Evolutionary conservation across 345 rosid genomes (phyloP).

Genomic region (Dovyalis caffra): DNA sequence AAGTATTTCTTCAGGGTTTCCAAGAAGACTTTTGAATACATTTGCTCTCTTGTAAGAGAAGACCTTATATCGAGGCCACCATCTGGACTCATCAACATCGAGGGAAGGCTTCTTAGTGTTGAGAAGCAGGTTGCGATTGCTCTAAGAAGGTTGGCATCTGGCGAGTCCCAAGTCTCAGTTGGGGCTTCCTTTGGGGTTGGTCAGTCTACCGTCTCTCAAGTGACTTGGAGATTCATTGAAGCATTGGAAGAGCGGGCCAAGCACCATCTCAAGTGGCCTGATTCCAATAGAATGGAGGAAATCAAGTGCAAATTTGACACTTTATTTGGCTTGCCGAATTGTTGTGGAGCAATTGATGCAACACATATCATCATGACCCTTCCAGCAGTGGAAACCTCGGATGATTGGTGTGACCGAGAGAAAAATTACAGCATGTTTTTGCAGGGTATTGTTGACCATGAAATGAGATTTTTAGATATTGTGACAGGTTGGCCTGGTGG

Average conservation of each 20-base stretch:
- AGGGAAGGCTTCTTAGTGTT: conserved; percentile 92
- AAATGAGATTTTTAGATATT: conserved; percentile 85
- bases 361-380: conserved; percentile 90
- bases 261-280: conserved; percentile 93
- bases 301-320: conserved; percentile 68
- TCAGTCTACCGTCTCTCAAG: conserved; percentile 96
- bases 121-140: conserved; percentile 98
- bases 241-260: conserved; percentile 87
- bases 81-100: conserved; percentile 92
- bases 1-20: conserved; percentile 88
- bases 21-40: conserved; percentile 74
- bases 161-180: conserved; percentile 94
- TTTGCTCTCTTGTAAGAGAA: conserved; percentile 82
- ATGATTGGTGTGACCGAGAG: conserved; percentile 93
- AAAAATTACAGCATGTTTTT: conserved; percentile 85
- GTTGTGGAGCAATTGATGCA: conserved; percentile 88
- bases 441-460: conserved; percentile 85
- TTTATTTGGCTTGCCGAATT: conserved; percentile 71
- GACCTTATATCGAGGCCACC: conserved; percentile 93
- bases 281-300: conserved; percentile 50
- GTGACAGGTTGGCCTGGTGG: conserved; percentile 98
- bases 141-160: conserved; percentile 81
- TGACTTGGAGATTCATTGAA: conserved; percentile 96
- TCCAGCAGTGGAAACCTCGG: conserved; percentile 89
- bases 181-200: conserved; percentile 93